These are phyloP conservation scores for Suillus fuscotomentosus DNA, from an alignment of 768 basidiomycete genomes.

Conservation along the genomic window DNA sequence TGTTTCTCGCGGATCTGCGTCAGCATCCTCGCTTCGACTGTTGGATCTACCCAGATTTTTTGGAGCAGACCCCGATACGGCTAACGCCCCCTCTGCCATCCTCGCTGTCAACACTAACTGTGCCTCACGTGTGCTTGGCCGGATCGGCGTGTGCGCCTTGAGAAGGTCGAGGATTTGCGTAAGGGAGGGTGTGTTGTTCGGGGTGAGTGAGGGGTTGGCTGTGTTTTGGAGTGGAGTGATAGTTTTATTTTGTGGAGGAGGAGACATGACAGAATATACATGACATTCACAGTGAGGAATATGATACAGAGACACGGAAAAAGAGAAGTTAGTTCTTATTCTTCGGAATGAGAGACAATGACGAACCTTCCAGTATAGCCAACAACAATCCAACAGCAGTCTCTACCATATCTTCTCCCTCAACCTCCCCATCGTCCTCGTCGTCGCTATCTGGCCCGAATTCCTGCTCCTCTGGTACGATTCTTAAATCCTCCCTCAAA, in stretches of 20 bases:
- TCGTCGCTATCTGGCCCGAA: slow-evolving; percentile 61
- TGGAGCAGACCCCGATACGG: slow-evolving; percentile 39
- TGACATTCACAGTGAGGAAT: slow-evolving; percentile 42
- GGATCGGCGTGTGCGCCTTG: slow-evolving; percentile 33
- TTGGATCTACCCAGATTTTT: slow-evolving; percentile 19
- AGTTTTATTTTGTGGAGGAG: slow-evolving; percentile 45
- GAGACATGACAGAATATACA: slow-evolving; percentile 64
- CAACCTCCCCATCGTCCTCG: slow-evolving; percentile 39
- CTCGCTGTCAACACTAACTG: slow-evolving; percentile 83
- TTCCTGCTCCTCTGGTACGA: slow-evolving; percentile 35
- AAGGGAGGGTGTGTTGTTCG: neutral
- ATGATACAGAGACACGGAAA: no score
- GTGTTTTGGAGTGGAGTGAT: slow-evolving; percentile 26
- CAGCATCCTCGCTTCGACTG: slow-evolving; percentile 33
- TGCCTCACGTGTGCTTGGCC: slow-evolving; percentile 71
- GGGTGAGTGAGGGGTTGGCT: neutral
- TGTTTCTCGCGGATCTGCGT: slow-evolving; percentile 45
- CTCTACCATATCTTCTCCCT: slow-evolving; percentile 60
- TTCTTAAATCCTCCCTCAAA: slow-evolving; percentile 35
- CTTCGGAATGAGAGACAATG: neutral
- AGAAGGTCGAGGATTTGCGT: neutral
- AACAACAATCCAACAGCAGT: slow-evolving; percentile 82
- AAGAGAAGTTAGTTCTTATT: neutral
- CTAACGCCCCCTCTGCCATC: slow-evolving; percentile 40
- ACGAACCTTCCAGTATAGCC: slow-evolving; percentile 80